Conservation (phyloP, 2,329 filamentous ascomycete genomes). For the Cyphellophora attinorum region DNA sequence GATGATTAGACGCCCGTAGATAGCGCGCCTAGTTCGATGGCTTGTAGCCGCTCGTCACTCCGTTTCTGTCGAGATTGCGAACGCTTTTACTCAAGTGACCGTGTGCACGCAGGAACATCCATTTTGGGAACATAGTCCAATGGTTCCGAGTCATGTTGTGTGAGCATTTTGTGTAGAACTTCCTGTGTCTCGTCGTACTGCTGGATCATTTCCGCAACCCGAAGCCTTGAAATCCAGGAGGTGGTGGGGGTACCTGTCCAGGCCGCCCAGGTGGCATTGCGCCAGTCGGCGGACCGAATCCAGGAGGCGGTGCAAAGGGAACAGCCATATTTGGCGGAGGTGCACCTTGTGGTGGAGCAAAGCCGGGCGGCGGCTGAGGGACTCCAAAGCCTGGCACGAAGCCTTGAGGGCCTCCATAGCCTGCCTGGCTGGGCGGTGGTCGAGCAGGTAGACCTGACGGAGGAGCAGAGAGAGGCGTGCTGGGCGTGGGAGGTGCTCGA, state of each 20-base stretch:
- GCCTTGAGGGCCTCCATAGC: slow-evolving; percentile 56
- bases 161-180: too few relatives aligned
- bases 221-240: slow-evolving; percentile 30
- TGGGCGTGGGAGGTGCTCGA: slow-evolving; percentile 52
- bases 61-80: too few relatives aligned
- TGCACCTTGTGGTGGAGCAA: slow-evolving; percentile 28
- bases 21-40: too few relatives aligned
- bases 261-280: slow-evolving; percentile 15
- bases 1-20: too few relatives aligned
- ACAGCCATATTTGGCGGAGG: slow-evolving; percentile 22
- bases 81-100: too few relatives aligned
- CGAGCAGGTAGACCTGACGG: slow-evolving; percentile 53
- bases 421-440: slow-evolving; percentile 59
- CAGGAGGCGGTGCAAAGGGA: slow-evolving; percentile 40
- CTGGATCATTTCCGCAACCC: slow-evolving; percentile 9
- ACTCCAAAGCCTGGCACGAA: slow-evolving; percentile 35
- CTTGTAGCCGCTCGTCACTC: too few relatives aligned
- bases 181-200: too few relatives aligned
- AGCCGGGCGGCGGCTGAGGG: slow-evolving; percentile 22
- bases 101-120: too few relatives aligned
- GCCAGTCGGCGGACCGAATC: slow-evolving; percentile 26
- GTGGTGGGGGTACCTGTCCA: slow-evolving; percentile 23
- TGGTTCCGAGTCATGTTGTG: too few relatives aligned
- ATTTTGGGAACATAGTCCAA: too few relatives aligned
- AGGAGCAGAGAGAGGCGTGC: slow-evolving; percentile 35